These are phyloP conservation scores for Triadica sebifera DNA, from an alignment of 345 rosid genomes.

Conservation along the genomic window DNA sequence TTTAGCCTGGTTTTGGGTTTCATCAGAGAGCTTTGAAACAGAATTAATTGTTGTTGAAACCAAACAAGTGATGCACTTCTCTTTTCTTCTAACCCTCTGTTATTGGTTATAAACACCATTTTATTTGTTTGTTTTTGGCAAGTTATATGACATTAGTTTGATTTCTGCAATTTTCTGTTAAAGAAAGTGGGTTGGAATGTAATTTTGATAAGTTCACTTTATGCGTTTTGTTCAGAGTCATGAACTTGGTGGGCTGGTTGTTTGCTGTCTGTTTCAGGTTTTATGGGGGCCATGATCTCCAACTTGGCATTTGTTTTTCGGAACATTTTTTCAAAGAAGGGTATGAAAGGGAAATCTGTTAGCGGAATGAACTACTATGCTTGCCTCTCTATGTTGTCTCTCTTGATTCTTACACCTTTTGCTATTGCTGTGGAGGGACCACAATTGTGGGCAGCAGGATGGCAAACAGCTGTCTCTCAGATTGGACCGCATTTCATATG, in stretches of 20 bases:
- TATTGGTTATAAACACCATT: too few relatives aligned
- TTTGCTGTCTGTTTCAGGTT: constrained; percentile 39
- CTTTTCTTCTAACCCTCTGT: not conserved
- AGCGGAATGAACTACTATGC: constrained; percentile 78
- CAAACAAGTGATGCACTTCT: not conserved
- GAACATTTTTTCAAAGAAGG: constrained; percentile 90
- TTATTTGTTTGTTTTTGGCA: constrained; percentile 3
- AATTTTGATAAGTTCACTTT: constrained; percentile 1
- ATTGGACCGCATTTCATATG: constrained; percentile 82
- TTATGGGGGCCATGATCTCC: constrained; percentile 99
- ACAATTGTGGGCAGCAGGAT: constrained; percentile 87
- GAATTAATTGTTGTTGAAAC: not conserved
- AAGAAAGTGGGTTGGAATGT: constrained; percentile 15
- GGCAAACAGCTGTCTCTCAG: constrained; percentile 68
- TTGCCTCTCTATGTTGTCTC: constrained; percentile 87
- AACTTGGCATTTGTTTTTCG: constrained; percentile 94
- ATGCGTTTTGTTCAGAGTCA: not conserved
- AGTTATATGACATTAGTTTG: constrained; percentile 15
- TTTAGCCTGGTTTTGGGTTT: constrained; percentile 11
- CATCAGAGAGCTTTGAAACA: not conserved
- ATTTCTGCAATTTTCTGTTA: constrained; percentile 1
- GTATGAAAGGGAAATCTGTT: constrained; percentile 94
- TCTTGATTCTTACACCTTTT: constrained; percentile 85
- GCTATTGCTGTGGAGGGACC: constrained; percentile 96
- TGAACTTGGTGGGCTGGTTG: constrained; percentile 2